A percentile compares a stretch with the other conserved stretches of the same genome.
Evolutionary conservation across 495 filamentous ascomycete species (phyloP).

Genomic region (Podospora conica): DNA sequence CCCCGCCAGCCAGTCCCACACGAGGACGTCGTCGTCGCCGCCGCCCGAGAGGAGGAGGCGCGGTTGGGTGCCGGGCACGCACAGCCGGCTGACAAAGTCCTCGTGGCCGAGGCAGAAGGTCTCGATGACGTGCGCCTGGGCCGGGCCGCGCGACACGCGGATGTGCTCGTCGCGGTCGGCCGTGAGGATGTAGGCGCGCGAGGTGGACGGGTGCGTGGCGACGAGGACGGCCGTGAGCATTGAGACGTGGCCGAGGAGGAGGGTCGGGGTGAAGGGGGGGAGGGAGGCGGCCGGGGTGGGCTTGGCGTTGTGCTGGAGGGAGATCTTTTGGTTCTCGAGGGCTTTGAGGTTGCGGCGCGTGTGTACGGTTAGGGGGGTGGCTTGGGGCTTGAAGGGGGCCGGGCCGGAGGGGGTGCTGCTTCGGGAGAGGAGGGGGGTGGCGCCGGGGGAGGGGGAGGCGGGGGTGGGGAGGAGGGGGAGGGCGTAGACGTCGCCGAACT

Average conservation of each 20-base stretch:
- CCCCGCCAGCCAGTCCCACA: conserved; percentile 74
- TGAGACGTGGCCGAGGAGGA: conserved; percentile 88
- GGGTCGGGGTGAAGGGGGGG: conserved; percentile 59
- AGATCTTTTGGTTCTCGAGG: conserved; percentile 62
- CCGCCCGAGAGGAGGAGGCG: conserved; percentile 75
- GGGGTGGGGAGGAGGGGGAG: conserved; percentile 63
- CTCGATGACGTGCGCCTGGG: conserved; percentile 81
- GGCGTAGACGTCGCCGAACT: conserved; percentile 92
- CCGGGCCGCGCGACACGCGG: conserved; percentile 75
- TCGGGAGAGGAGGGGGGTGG: conserved; percentile 11
- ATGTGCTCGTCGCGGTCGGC: conserved; percentile 97
- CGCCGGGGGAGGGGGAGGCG: conserved; percentile 1
- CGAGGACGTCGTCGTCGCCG: conserved; percentile 67
- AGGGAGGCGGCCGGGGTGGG: conserved; percentile 32
- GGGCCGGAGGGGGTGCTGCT: conserved; percentile 18
- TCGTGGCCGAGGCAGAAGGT: conserved; percentile 80
- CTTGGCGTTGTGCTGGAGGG: conserved; percentile 37
- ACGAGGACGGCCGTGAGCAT: conserved; percentile 72
- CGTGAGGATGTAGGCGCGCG: conserved; percentile 68
- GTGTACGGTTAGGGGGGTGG: conserved; percentile 73
- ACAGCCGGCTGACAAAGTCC: conserved; percentile 72
- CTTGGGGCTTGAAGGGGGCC: conserved; percentile 42
- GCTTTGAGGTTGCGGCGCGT: conserved; percentile 69
- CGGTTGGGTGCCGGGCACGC: conserved; percentile 49
- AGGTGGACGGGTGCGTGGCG: conserved; percentile 26